Conservation (phyloP, 1,284 basidiomycete genomes). For the Tausonia pullulans region DNA sequence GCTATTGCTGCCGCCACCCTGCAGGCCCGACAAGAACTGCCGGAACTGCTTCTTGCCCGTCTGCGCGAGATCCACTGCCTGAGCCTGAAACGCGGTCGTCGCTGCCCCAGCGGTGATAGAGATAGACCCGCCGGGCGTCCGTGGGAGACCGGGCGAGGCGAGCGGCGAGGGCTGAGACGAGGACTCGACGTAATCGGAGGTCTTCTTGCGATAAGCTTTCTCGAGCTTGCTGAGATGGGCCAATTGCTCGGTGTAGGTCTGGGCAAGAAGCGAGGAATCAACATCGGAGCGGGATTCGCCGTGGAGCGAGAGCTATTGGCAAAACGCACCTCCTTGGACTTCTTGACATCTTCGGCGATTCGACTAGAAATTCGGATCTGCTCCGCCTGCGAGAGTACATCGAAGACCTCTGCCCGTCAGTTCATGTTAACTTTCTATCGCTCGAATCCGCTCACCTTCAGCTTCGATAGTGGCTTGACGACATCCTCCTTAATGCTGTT, state of each 20-base stretch:
- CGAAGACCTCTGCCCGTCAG: background rate
- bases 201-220: constrained; percentile 58
- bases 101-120: constrained; percentile 51
- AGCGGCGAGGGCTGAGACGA: constrained; percentile 15
- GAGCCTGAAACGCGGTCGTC: constrained; percentile 37
- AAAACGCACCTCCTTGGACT: constrained; percentile 40
- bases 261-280: constrained; percentile 1
- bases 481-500: constrained; percentile 58
- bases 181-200: background rate
- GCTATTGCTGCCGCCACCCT: background rate
- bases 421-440: background rate
- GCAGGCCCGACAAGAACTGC: constrained; percentile 58
- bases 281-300: background rate
- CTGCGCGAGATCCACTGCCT: constrained; percentile 36
- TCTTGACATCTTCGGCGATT: constrained; percentile 78
- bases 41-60: constrained; percentile 54
- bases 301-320: too few relatives aligned
- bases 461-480: constrained; percentile 49
- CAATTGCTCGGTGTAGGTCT: constrained; percentile 64
- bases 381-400: constrained; percentile 48
- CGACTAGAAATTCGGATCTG: constrained; percentile 77
- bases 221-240: constrained; percentile 64
- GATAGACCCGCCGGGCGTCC: background rate
- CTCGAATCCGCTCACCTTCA: constrained; percentile 46
- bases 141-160: constrained; percentile 45